Evolutionary conservation across 768 basidiomycete species (phyloP).

Genomic region (Suillus americanus): DNA sequence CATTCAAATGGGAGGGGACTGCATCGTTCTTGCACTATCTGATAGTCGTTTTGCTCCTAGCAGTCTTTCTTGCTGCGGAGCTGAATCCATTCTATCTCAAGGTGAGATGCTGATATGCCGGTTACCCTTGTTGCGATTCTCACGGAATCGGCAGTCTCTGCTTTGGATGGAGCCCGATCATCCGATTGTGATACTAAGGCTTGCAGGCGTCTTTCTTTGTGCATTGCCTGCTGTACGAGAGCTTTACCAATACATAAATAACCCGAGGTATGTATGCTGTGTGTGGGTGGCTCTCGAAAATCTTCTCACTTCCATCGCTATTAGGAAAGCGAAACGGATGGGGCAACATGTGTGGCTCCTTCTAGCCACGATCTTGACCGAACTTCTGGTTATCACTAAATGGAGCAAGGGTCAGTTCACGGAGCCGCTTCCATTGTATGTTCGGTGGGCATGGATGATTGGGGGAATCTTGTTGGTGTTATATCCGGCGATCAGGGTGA

Average conservation of each 20-base stretch:
- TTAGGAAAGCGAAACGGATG: conserved; percentile 81
- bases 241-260: conserved; percentile 79
- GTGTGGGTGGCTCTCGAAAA: not conserved
- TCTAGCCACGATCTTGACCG: conserved; percentile 82
- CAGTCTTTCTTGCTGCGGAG: conserved; percentile 81
- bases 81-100: conserved; percentile 89
- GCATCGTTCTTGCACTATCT: conserved; percentile 74
- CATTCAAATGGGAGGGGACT: conserved; percentile 85
- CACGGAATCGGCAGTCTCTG: conserved; percentile 41
- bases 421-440: conserved; percentile 57
- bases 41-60: conserved; percentile 71
- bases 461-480: conserved; percentile 58
- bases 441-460: conserved; percentile 68
- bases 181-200: conserved; percentile 71
- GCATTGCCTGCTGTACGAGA: conserved; percentile 86
- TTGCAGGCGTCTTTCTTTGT: conserved; percentile 79
- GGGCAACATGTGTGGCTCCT: conserved; percentile 88
- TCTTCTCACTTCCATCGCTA: conserved; percentile 7
- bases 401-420: conserved; percentile 76
- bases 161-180: conserved; percentile 93
- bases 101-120: conserved; percentile 37
- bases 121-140: conserved; percentile 9
- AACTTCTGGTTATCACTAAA: conserved; percentile 77
- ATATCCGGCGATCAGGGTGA: conserved; percentile 69
- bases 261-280: conserved; percentile 60